Evolutionary conservation across 2,329 filamentous ascomycete genomes (phyloP).

Genomic region (Ophiostoma quercus): DNA sequence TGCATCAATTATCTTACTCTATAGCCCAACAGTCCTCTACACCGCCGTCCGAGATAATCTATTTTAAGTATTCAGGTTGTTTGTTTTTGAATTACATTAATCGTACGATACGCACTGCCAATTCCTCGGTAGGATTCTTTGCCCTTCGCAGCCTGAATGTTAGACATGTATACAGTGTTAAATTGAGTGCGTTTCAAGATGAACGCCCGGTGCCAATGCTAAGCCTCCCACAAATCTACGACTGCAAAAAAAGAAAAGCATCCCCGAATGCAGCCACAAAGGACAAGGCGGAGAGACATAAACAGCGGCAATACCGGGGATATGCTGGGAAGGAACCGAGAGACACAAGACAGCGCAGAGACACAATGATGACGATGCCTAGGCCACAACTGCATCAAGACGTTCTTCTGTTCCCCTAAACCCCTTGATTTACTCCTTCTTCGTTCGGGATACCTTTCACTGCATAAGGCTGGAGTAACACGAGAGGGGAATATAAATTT

Average conservation of each 20-base stretch:
- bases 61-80: not conserved
- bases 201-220: not conserved
- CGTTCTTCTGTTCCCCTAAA: not conserved
- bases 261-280: not conserved
- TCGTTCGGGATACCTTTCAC: not conserved
- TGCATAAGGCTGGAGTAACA: conserved; percentile 9
- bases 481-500: not conserved
- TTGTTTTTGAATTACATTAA: not conserved
- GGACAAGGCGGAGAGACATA: not conserved
- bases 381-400: not conserved
- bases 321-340: not conserved
- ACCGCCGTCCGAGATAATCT: not conserved
- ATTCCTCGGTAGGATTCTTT: not conserved
- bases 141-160: not conserved
- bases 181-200: not conserved
- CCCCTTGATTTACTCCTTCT: conserved; percentile 2
- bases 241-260: not conserved
- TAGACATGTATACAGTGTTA: not conserved
- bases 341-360: not conserved
- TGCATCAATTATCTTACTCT: not conserved
- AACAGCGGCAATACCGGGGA: not conserved
- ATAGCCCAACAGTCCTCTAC: not conserved
- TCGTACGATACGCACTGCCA: not conserved
- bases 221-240: not conserved
- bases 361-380: not conserved